Base-by-base conservation (phyloP, 1,284 basidiomycete genomes). In the Puccinia triticina region DNA sequence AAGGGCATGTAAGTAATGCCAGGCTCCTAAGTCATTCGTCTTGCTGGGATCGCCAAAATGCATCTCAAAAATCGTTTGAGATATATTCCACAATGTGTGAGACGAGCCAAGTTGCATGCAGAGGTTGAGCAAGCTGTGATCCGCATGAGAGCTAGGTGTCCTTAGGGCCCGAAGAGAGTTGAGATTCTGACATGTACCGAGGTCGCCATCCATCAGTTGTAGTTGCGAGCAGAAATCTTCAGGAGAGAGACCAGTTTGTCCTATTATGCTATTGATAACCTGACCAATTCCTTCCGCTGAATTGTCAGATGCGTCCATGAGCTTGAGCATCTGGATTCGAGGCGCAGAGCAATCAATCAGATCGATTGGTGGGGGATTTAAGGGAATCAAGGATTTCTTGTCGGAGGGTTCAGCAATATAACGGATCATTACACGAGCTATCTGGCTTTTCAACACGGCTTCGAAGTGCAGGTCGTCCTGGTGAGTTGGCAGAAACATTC, bases 1-100 rank as follows among this genome's bases (percentile, higher is more conserved):
- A 23, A 59, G 55, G 8, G 55, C 55, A 59, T 59, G 55, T 29
- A 59, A 59, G 55, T 59, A 59, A 29, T 59, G 55, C 55, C 55
- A 59, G 7, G 55, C 55, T 10, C 55, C 55, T n/a, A 21, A 29
- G 55, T 59, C 55, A 21, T 59, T 23, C 23, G 55, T 59, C 23
- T 59, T 59, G 7, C 8, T 59, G 8, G 55, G 55, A 29, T 59
- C 29, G 8, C 55, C 55, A 23, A 59, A 59, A 29, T 59, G 55
- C 8, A 8, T 21, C 8, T 7, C 23, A 7, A 59, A 21, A 21
- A 61, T 61, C 2, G 8, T 11, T 34, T 61, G 59, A 11, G 14
- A 3, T 12, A 61, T 61, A 18, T 61, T 61, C 59, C 59, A 61
- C 3, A 61, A 11, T 12, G 14, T 61, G 16, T 61, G 59, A 3